These are phyloP conservation scores for Cynara cardunculus DNA, from an alignment of 129 eudicot genomes.

Conservation along the genomic window DNA sequence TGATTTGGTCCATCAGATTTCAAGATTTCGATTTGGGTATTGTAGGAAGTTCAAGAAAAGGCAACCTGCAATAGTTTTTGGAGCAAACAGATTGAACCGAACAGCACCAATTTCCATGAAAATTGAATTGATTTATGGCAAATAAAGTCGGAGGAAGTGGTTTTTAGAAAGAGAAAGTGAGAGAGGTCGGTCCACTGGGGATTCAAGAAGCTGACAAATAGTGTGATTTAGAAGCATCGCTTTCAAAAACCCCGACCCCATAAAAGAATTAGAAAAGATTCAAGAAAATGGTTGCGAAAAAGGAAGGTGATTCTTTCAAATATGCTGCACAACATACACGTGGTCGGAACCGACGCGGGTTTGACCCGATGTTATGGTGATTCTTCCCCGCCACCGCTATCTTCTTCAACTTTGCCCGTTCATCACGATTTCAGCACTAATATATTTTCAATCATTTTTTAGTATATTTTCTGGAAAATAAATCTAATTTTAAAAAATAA, in stretches of 20 bases:
- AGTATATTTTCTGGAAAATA: no score
- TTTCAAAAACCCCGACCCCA: neutral
- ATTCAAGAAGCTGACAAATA: constrained; percentile 13
- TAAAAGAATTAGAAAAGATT: neutral
- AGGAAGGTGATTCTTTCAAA: neutral
- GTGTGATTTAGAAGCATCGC: constrained; percentile 1
- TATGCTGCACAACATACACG: constrained; percentile 25
- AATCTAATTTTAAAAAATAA: no score
- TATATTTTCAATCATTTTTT: no score
- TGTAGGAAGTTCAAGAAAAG: constrained; percentile 11
- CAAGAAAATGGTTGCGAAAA: neutral
- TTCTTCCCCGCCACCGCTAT: neutral
- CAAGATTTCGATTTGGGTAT: constrained; percentile 11
- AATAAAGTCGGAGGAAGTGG: neutral
- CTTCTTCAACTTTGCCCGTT: neutral
- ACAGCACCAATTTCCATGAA: constrained; percentile 9
- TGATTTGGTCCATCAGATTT: neutral
- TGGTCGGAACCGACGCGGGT: constrained; percentile 26
- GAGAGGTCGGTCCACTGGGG: constrained; percentile 16
- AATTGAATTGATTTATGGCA: constrained; percentile 4
- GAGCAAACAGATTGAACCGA: constrained; percentile 3
- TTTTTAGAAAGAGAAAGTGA: neutral
- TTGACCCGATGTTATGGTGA: constrained; percentile 25
- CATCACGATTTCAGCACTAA: neutral
- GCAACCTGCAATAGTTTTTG: constrained; percentile 1